Evolutionary conservation across 305 asterid genomes (phyloP).

Genomic region (Lippia alba): DNA sequence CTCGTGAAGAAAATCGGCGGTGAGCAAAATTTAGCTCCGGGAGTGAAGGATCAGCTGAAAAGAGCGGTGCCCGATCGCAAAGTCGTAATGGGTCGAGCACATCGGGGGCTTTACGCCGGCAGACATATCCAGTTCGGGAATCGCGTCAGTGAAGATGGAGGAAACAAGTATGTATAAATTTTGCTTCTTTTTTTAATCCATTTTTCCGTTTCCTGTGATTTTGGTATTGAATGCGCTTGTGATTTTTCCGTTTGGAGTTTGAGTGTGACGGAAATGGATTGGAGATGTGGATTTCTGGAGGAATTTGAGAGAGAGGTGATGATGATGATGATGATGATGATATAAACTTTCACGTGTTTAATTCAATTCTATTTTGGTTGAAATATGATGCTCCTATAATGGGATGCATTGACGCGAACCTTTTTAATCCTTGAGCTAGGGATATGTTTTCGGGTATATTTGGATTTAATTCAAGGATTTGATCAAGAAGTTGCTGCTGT

Average conservation of each 20-base stretch:
- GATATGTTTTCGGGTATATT: too few species aligned
- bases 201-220: background rate
- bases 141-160: conserved; percentile 89
- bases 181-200: background rate
- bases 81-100: conserved; percentile 91
- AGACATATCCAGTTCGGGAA: conserved; percentile 95
- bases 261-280: background rate
- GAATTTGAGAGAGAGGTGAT: conserved; percentile 11
- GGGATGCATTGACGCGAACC: background rate
- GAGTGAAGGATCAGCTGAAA: conserved; percentile 62
- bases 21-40: conserved; percentile 77
- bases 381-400: background rate
- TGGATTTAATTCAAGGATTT: conserved; percentile 95
- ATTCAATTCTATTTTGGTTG: background rate
- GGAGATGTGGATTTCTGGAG: background rate
- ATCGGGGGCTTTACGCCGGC: conserved; percentile 92
- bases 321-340: background rate
- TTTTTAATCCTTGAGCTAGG: conserved; percentile 6
- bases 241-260: background rate
- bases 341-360: background rate
- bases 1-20: conserved; percentile 82
- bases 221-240: background rate
- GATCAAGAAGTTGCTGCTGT: conserved; percentile 99
- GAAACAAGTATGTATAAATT: conserved; percentile 69
- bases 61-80: conserved; percentile 70